These are phyloP conservation scores for Seminavis robusta DNA, from an alignment of 108 stramenopile genomes.

Conservation along the genomic window DNA sequence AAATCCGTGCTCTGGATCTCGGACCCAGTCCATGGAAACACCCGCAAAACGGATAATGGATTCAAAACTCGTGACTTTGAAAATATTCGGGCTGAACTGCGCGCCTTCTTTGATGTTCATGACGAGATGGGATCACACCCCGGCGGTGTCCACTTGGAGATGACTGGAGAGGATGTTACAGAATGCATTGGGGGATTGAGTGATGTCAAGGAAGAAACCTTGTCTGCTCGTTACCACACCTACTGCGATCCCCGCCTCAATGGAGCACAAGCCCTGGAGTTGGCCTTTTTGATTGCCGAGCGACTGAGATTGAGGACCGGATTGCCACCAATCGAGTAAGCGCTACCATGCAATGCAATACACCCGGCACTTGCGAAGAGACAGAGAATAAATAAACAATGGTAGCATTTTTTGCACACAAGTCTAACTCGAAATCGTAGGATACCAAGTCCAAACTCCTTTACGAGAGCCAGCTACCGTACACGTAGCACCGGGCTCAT, in stretches of 20 bases:
- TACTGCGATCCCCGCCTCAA: slow-evolving; percentile 98
- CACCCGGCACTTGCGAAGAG: too few species aligned
- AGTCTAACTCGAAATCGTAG: too few species aligned
- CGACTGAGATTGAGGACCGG: slow-evolving; percentile 89
- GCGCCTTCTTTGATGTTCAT: slow-evolving; percentile 99
- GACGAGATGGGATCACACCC: slow-evolving; percentile 96
- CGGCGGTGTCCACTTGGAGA: slow-evolving; percentile 96
- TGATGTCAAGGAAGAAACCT: slow-evolving; percentile 78
- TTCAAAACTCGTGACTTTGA: slow-evolving; percentile 97
- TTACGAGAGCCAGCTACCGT: too few species aligned
- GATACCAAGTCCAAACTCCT: too few species aligned
- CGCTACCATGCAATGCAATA: too few species aligned
- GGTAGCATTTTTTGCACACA: too few species aligned
- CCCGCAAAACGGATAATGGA: slow-evolving; percentile 89
- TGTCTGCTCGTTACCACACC: slow-evolving; percentile 87
- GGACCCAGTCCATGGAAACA: slow-evolving; percentile 99
- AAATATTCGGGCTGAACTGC: slow-evolving; percentile 89
- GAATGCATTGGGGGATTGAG: slow-evolving; percentile 96
- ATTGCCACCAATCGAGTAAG: slow-evolving; percentile 74
- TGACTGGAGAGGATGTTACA: slow-evolving; percentile 98
- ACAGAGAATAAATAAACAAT: too few species aligned
- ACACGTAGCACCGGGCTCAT: too few species aligned
- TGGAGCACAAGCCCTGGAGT: slow-evolving; percentile 95
- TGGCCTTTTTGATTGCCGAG: slow-evolving; percentile 96
- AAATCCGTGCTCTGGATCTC: slow-evolving; percentile 95